phyloP scores from a whole-genome alignment of 2,329 filamentous ascomycete genomes.

The Polytolypa hystricis region DNA sequence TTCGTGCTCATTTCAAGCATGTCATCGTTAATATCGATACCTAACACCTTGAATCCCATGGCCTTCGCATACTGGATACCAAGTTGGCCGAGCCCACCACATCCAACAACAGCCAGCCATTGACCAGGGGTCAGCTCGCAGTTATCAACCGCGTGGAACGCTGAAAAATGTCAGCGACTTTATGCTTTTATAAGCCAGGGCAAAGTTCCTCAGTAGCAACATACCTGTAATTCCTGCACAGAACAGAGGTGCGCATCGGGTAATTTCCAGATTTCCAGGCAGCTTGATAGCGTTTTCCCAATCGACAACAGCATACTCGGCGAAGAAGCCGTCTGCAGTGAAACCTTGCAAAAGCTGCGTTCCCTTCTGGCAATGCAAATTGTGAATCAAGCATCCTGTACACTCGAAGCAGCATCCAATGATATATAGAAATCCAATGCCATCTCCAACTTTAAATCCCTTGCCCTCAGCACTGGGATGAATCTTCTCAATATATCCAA shows the following conservation, averaged over 20 bases:
- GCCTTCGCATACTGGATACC: conserved; percentile 16
- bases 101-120: no score
- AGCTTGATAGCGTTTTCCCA: conserved; percentile 35
- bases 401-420: conserved; percentile 37
- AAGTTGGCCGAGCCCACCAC: no score
- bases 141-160: no score
- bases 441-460: conserved; percentile 34
- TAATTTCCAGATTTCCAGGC: conserved; percentile 25
- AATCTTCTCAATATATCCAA: conserved; percentile 33
- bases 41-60: conserved; percentile 17
- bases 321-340: conserved; percentile 34
- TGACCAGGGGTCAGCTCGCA: no score
- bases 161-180: no score
- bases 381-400: conserved; percentile 23
- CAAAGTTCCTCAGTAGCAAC: conserved; percentile 13
- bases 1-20: conserved; percentile 30
- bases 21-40: conserved; percentile 24
- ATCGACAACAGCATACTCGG: conserved; percentile 37
- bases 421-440: conserved; percentile 38
- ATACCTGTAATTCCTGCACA: conserved; percentile 39
- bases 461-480: conserved; percentile 25
- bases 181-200: no score
- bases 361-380: conserved; percentile 22
- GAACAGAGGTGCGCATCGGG: conserved; percentile 33
- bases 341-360: conserved; percentile 34